Conservation (phyloP, 176 grass and related monocot species). For the Hyparrhenia diplandra region DNA sequence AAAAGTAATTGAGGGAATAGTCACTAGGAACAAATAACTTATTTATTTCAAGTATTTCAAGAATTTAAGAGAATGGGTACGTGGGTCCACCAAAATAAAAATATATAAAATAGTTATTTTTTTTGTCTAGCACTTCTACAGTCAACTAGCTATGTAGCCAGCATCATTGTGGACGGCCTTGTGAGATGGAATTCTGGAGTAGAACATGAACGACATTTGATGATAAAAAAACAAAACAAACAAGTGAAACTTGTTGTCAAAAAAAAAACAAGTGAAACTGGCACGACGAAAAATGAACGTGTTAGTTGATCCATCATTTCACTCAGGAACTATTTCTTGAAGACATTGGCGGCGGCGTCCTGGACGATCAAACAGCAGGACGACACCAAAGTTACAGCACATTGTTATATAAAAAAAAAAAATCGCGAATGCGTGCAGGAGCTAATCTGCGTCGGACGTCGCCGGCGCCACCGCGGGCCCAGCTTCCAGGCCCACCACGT, state of each 20-base stretch:
- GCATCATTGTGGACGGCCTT: too few species aligned
- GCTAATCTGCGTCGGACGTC: background rate
- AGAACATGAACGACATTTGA: background rate
- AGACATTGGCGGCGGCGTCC: background rate
- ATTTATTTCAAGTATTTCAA: too few species aligned
- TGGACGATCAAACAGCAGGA: background rate
- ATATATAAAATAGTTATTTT: too few species aligned
- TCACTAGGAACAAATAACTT: too few species aligned
- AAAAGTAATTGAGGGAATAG: too few species aligned
- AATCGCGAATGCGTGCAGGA: background rate
- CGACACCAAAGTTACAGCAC: background rate
- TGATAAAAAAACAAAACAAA: background rate
- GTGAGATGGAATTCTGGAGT: too few species aligned
- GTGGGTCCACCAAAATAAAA: too few species aligned
- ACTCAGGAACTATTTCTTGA: background rate
- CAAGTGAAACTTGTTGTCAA: too few species aligned
- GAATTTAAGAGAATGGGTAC: too few species aligned
- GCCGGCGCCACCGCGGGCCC: slow-evolving; percentile 5
- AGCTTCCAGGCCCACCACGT: background rate
- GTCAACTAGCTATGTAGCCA: too few species aligned
- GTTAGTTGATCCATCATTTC: background rate
- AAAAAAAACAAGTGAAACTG: background rate
- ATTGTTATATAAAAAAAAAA: background rate
- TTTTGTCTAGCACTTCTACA: too few species aligned
- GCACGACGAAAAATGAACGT: background rate